Percentiles rank a stretch among this genome's conserved stretches.
Conservation (phyloP, 768 basidiomycete species). For the Podaxis carcinomalis region DNA sequence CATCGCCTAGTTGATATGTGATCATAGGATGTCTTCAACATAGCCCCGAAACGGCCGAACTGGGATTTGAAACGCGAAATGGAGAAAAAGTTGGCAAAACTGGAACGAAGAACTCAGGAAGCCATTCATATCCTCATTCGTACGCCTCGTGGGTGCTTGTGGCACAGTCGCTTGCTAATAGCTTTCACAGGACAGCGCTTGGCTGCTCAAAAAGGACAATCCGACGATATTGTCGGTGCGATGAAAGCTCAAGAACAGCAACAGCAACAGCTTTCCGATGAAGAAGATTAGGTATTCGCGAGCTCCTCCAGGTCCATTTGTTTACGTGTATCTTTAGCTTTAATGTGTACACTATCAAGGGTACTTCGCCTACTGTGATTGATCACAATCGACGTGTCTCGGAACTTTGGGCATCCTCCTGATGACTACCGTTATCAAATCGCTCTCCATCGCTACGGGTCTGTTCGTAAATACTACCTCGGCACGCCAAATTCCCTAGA, state of each 20-base stretch:
- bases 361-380: not conserved
- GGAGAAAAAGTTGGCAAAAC: conserved; percentile 81
- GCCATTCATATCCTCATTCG: conserved; percentile 91
- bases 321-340: conserved; percentile 16
- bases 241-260: conserved; percentile 74
- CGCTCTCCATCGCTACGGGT: not conserved
- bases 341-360: conserved; percentile 7
- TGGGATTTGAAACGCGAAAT: conserved; percentile 96
- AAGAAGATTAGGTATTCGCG: conserved; percentile 40
- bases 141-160: conserved; percentile 35
- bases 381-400: not conserved
- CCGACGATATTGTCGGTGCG: conserved; percentile 77
- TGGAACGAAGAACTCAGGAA: conserved; percentile 91
- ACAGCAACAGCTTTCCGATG: conserved; percentile 53
- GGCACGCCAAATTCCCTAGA: not conserved
- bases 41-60: conserved; percentile 94
- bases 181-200: conserved; percentile 65
- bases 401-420: not conserved
- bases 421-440: not conserved
- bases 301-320: conserved; percentile 16
- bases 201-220: conserved; percentile 72
- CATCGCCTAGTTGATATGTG: conserved; percentile 1
- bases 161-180: not conserved
- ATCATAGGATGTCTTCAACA: conserved; percentile 86
- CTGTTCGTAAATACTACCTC: not conserved